Base-by-base conservation (phyloP, 805 yeast genomes). In the Yamadazyma takamatsuzukensis region DNA sequence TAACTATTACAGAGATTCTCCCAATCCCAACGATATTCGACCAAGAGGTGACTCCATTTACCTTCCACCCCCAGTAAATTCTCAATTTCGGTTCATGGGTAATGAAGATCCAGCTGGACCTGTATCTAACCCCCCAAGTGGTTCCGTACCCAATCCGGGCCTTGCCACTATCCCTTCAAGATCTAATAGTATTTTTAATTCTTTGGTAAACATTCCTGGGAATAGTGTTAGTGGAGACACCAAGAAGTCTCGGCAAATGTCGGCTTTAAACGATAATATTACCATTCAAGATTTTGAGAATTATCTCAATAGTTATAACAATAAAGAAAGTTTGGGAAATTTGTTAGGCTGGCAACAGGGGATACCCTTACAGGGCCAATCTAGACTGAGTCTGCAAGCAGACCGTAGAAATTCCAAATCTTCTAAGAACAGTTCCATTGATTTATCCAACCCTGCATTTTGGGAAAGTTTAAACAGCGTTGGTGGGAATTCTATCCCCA, bases 11-110 rank as follows among this genome's bases (percentile, higher is more conserved):
- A n/a, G n/a, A n/a, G n/a, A n/a, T n/a, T n/a, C n/a, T n/a, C n/a
- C n/a, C n/a, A n/a, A n/a, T n/a, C n/a, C n/a, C n/a, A n/a, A n/a
- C n/a, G n/a, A n/a, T n/a, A n/a, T 13, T 19, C 45, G 68, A 29
- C 56, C 64, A 15, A 45, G 70, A 18, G 67, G 65, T 8, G 70
- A 64, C 36, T 53, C 61, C 17, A 55, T 64, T 6, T 59, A 46
- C 25, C 47, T 64, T 5, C 71, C 69, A 2, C 70, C 68, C 11
- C 65, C 67, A 3, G 43, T 53, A 11, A 36, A 37, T 29, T 51
- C 36, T 24, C 29, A 36, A 22, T 30, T 30, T 18, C 18, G 23
- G 19, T 27, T 21, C 27, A 26, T 22, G 27, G 21, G 21, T 12
- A 33, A 15, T 19, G 24, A 30, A 7, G 40, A 41, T 21, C 36